These are phyloP conservation scores for Podochytrium sp. DNA, from an alignment of 192 early-diverging fungal species.

Conservation along the genomic window DNA sequence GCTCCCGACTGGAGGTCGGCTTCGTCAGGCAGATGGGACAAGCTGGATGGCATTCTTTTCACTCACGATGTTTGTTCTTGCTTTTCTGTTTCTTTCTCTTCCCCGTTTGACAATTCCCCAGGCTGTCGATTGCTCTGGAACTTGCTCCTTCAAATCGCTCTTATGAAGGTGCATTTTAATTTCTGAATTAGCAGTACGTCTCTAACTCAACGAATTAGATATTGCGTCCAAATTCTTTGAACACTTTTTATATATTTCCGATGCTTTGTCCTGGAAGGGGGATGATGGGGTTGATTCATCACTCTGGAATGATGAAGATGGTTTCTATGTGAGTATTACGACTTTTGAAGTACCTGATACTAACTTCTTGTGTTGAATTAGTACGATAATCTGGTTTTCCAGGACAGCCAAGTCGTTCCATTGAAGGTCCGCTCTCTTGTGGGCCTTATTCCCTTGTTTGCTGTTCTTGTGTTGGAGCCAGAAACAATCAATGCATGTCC, in stretches of 20 bases:
- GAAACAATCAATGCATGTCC: slow-evolving; percentile 23
- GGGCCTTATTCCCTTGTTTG: slow-evolving; percentile 53
- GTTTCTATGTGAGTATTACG: slow-evolving; percentile 40
- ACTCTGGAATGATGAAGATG: slow-evolving; percentile 52
- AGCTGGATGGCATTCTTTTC: slow-evolving; percentile 58
- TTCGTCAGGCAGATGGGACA: slow-evolving; percentile 58
- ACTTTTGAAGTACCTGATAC: neutral
- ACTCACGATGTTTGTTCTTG: slow-evolving; percentile 27
- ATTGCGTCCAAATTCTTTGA: slow-evolving; percentile 62
- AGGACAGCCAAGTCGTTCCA: slow-evolving; percentile 47
- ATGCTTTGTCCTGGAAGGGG: slow-evolving; percentile 52
- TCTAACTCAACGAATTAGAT: slow-evolving; percentile 26
- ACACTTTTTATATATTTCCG: slow-evolving; percentile 63
- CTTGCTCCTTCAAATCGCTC: slow-evolving; percentile 33
- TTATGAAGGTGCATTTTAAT: slow-evolving; percentile 15
- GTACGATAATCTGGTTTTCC: slow-evolving; percentile 55
- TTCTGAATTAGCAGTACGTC: neutral
- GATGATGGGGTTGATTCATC: slow-evolving; percentile 37
- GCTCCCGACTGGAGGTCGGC: slow-evolving; percentile 44
- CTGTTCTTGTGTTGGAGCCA: slow-evolving; percentile 49
- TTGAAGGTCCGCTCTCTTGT: slow-evolving; percentile 57
- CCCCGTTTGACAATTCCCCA: neutral
- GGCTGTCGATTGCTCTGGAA: slow-evolving; percentile 39
- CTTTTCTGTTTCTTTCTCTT: no score
- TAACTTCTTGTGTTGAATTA: neutral